These are phyloP conservation scores for Apiospora pterosperma DNA, from an alignment of 2,329 filamentous ascomycete genomes.

Conservation along the genomic window DNA sequence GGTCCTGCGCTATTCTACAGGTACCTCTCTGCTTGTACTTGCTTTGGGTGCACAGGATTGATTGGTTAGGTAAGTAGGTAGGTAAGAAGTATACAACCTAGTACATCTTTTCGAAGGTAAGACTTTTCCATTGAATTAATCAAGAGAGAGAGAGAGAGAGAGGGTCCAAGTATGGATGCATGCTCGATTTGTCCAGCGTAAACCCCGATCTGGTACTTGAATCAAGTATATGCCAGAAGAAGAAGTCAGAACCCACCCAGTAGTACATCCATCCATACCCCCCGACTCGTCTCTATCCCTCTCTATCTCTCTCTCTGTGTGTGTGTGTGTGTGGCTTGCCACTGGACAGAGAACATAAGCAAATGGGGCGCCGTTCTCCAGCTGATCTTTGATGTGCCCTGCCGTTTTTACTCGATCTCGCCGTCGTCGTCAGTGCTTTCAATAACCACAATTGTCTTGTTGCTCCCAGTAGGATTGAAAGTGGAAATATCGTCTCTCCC, in stretches of 20 bases:
- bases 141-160: too few species aligned
- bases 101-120: too few species aligned
- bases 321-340: too few species aligned
- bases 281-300: background rate
- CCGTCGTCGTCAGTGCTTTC: background rate
- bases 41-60: too few species aligned
- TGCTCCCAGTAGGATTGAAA: background rate
- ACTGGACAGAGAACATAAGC: background rate
- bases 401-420: background rate
- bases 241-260: background rate
- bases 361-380: background rate
- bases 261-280: background rate
- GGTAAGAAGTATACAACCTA: too few species aligned
- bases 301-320: background rate
- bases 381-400: background rate
- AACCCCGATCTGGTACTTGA: background rate
- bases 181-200: too few species aligned
- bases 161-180: too few species aligned
- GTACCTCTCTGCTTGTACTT: background rate
- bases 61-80: too few species aligned
- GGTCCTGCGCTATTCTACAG: background rate
- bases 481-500: constrained; percentile 6
- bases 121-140: too few species aligned
- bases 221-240: background rate
- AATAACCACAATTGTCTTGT: background rate